phyloP scores from a whole-genome alignment of 768 basidiomycete genomes.

The Wakefieldia striispora region DNA sequence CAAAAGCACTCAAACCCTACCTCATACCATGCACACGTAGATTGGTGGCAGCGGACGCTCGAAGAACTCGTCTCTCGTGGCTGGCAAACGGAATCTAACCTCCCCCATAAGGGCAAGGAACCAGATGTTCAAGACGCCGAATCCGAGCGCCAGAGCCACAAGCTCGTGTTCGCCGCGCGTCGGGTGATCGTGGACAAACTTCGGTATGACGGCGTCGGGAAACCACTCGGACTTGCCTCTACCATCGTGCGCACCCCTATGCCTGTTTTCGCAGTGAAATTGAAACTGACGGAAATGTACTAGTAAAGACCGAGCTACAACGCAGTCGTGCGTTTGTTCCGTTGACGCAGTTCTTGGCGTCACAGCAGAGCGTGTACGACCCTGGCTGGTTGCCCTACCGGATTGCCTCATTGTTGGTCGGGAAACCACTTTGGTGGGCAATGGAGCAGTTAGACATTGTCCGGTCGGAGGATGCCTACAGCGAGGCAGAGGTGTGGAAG shows the following conservation, averaged over 20 bases:
- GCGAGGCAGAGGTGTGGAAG: constrained; percentile 49
- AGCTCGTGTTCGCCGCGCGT: constrained; percentile 59
- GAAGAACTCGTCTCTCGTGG: constrained; percentile 59
- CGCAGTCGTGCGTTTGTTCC: constrained; percentile 44
- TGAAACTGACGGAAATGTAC: constrained; percentile 35
- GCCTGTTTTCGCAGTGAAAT: background rate
- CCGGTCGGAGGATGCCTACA: constrained; percentile 53
- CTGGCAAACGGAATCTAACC: constrained; percentile 39
- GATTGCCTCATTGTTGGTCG: constrained; percentile 68
- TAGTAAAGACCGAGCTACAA: constrained; percentile 70
- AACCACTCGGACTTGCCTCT: constrained; percentile 67
- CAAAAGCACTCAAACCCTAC: constrained; percentile 85
- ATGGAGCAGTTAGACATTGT: constrained; percentile 76
- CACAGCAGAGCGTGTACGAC: constrained; percentile 63
- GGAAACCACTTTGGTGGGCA: constrained; percentile 84
- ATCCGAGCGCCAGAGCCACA: constrained; percentile 36
- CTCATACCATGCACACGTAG: constrained; percentile 74
- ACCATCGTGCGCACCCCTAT: constrained; percentile 61
- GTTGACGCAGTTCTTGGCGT: constrained; percentile 51
- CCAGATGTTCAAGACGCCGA: constrained; percentile 4
- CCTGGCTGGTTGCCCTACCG: constrained; percentile 68
- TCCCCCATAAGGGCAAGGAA: constrained; percentile 7
- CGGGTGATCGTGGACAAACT: constrained; percentile 55
- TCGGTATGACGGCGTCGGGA: constrained; percentile 67
- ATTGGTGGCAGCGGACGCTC: constrained; percentile 83